Conservation (phyloP, 1,284 basidiomycete genomes). For the Irpex lacteus region DNA sequence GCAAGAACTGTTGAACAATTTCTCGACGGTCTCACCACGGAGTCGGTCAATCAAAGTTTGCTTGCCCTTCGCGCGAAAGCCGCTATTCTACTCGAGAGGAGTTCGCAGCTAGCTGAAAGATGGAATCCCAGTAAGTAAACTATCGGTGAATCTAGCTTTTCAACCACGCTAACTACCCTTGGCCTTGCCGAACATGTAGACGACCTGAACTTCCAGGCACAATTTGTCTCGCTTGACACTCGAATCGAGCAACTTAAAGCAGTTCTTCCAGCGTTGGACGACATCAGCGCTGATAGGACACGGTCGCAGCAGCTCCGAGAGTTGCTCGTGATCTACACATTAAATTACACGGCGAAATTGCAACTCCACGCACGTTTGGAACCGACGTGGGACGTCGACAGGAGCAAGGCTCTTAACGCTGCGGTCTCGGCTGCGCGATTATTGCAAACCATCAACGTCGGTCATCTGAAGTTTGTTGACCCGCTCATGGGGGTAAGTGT, state of each 20-base stretch:
- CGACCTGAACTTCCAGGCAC: conserved; percentile 22
- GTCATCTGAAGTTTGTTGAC: conserved; percentile 22
- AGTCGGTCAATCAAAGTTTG: conserved; percentile 22
- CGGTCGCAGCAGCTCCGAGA: conserved; percentile 19
- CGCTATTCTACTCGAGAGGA: conserved; percentile 34
- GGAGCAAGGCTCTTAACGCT: conserved; percentile 23
- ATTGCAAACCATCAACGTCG: conserved; percentile 19
- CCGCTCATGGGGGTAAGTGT: conserved; percentile 28
- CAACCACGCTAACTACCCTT: not conserved
- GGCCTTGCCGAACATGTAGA: conserved; percentile 2
- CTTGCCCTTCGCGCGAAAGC: conserved; percentile 36
- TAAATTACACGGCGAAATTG: conserved; percentile 33
- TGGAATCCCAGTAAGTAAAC: conserved; percentile 25
- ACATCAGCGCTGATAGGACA: conserved; percentile 4
- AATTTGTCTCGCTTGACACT: conserved; percentile 28
- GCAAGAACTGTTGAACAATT: conserved; percentile 31
- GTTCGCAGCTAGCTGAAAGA: conserved; percentile 25
- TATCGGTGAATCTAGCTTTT: not conserved
- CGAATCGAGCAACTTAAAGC: conserved; percentile 28
- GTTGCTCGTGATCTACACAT: conserved; percentile 32
- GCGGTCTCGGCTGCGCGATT: conserved; percentile 25
- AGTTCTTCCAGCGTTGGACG: conserved; percentile 22
- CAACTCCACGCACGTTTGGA: conserved; percentile 34
- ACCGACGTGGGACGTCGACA: conserved; percentile 22
- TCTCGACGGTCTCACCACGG: conserved; percentile 25